Evolutionary conservation across 2,329 filamentous ascomycete genomes (phyloP).

Genomic region (Aspergillus luchuensis): DNA sequence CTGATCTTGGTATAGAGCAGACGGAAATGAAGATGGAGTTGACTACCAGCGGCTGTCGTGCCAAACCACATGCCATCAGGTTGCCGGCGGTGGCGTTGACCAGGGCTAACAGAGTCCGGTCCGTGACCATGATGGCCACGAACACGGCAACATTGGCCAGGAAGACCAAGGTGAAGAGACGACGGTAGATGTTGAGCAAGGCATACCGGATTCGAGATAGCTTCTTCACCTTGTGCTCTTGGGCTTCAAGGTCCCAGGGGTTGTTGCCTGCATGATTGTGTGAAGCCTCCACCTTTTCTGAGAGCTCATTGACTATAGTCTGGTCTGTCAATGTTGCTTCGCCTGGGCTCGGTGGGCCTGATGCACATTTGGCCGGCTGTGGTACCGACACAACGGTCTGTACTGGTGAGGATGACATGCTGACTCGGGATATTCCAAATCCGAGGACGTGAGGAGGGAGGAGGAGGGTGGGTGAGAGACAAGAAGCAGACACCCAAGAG

Average conservation of each 20-base stretch:
- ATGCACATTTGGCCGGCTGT: slow-evolving; percentile 20
- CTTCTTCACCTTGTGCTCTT: slow-evolving; percentile 23
- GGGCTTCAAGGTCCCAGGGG: slow-evolving; percentile 33
- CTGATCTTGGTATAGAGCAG: slow-evolving; percentile 47
- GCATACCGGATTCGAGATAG: slow-evolving; percentile 39
- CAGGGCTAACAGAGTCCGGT: slow-evolving; percentile 40
- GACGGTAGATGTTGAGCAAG: slow-evolving; percentile 45
- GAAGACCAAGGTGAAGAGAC: slow-evolving; percentile 47
- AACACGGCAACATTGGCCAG: slow-evolving; percentile 42
- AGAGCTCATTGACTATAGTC: slow-evolving; percentile 15
- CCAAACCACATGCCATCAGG: slow-evolving; percentile 49
- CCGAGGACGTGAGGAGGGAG: not conserved
- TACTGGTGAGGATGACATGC: slow-evolving; percentile 20
- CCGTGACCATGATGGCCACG: slow-evolving; percentile 38
- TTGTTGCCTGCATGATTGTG: slow-evolving; percentile 13
- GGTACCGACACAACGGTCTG: slow-evolving; percentile 20
- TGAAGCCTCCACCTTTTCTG: slow-evolving; percentile 23
- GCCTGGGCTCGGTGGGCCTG: slow-evolving; percentile 17
- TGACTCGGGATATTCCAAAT: slow-evolving; percentile 4
- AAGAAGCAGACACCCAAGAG: no score
- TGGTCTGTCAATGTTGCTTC: slow-evolving; percentile 25
- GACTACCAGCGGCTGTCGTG: slow-evolving; percentile 57
- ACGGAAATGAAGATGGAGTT: slow-evolving; percentile 53
- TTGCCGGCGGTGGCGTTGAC: slow-evolving; percentile 51
- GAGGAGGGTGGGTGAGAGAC: not conserved